phyloP scores from a whole-genome alignment of 208 protist species.

The Crithidia sp. region DNA sequence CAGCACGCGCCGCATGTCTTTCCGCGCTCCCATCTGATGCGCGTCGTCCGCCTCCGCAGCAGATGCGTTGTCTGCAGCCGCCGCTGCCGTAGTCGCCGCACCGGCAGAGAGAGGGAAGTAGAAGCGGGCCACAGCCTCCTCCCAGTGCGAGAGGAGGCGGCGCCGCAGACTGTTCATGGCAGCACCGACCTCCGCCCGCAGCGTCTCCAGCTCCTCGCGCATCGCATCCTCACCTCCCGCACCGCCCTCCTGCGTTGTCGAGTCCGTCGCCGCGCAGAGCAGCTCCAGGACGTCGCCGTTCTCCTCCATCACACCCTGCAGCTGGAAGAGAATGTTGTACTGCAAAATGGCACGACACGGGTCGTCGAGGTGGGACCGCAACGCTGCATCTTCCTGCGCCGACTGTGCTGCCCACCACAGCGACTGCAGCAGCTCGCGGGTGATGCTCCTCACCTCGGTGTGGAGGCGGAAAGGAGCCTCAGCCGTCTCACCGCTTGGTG shows the following conservation, averaged over 20 bases:
- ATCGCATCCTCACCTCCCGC: background rate
- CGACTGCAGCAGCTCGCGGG: constrained; percentile 40
- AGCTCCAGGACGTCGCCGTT: constrained; percentile 29
- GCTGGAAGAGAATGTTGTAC: constrained; percentile 54
- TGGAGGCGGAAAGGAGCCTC: background rate
- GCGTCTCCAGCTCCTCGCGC: constrained; percentile 9
- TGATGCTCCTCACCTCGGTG: constrained; percentile 19
- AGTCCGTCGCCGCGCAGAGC: constrained; percentile 6
- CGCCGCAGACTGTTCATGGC: constrained; percentile 22
- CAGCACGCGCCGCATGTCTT: constrained; percentile 34
- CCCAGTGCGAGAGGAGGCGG: constrained; percentile 29
- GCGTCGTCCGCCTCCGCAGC: constrained; percentile 18
- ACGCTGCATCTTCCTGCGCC: constrained; percentile 24
- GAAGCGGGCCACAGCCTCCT: constrained; percentile 11
- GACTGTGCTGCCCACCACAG: constrained; percentile 36
- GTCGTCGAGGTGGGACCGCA: constrained; percentile 57
- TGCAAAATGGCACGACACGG: constrained; percentile 49
- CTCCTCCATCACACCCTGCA: constrained; percentile 46
- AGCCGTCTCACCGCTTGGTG: background rate
- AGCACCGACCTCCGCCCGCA: constrained; percentile 16
- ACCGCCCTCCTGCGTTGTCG: background rate
- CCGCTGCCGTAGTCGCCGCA: constrained; percentile 1
- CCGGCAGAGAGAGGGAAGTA: constrained; percentile 30
- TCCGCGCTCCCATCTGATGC: constrained; percentile 7
- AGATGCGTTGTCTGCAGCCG: background rate